Conservation (phyloP, 23 red algal genomes). For the Gracilaria gracilis region DNA sequence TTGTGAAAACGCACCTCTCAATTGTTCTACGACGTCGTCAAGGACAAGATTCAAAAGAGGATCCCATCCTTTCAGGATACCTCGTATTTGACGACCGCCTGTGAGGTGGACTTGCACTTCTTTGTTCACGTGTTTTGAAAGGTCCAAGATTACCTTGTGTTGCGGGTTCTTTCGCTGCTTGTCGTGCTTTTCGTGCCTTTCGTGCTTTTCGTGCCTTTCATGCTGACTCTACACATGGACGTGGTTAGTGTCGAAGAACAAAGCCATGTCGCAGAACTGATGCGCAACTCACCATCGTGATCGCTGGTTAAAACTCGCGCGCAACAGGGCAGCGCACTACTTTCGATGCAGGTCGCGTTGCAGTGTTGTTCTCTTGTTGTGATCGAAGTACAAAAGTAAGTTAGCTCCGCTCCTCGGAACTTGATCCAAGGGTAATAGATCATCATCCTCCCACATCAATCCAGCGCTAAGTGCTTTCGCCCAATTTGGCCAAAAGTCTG, state of each 20-base stretch:
- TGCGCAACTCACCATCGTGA: not conserved
- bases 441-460: too few species aligned
- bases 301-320: not conserved
- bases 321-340: too few species aligned
- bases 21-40: slow-evolving; percentile 90
- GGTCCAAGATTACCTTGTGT: slow-evolving; percentile 73
- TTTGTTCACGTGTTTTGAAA: slow-evolving; percentile 76
- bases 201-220: slow-evolving; percentile 3
- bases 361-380: too few species aligned
- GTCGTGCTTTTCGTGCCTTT: slow-evolving; percentile 6
- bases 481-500: not conserved
- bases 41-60: slow-evolving; percentile 94
- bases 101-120: slow-evolving; percentile 83
- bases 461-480: too few species aligned
- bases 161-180: slow-evolving; percentile 28
- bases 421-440: too few species aligned
- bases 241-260: not conserved
- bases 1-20: slow-evolving; percentile 69
- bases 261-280: not conserved
- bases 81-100: slow-evolving; percentile 87
- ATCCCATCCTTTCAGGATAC: slow-evolving; percentile 94
- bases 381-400: too few species aligned
- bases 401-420: too few species aligned
- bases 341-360: too few species aligned
- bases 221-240: not conserved